These are phyloP conservation scores for Gracilaria gracilis DNA, from an alignment of 23 red algal genomes.

Conservation along the genomic window DNA sequence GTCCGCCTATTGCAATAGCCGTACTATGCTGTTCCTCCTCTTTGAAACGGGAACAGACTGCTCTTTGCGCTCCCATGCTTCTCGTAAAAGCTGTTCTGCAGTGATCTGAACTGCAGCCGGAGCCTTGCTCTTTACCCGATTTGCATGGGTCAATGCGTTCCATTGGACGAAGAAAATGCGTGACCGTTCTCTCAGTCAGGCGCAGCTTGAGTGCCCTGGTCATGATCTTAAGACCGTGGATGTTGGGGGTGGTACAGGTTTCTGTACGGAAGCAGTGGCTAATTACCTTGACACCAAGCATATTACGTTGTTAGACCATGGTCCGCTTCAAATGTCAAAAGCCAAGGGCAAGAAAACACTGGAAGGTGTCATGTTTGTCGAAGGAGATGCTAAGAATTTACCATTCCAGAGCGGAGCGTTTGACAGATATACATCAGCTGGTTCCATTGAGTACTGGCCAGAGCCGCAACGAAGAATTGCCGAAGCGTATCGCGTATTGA, in stretches of 20 bases:
- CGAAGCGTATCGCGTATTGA: slow-evolving; percentile 96
- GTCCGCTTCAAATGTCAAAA: slow-evolving; percentile 93
- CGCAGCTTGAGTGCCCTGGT: slow-evolving; percentile 70
- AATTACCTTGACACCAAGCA: slow-evolving; percentile 82
- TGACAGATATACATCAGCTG: slow-evolving; percentile 91
- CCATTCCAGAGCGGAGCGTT: slow-evolving; percentile 76
- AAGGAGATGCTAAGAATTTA: slow-evolving; percentile 95
- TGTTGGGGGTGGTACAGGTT: slow-evolving; percentile 95
- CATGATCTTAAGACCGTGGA: slow-evolving; percentile 83
- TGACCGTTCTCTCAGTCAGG: slow-evolving; percentile 85
- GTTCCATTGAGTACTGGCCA: slow-evolving; percentile 99
- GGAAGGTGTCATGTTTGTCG: slow-evolving; percentile 80
- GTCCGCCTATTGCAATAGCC: no score
- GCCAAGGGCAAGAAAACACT: slow-evolving; percentile 83
- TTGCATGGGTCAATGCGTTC: slow-evolving; percentile 90
- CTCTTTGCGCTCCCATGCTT: slow-evolving; percentile 87
- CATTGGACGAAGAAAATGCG: slow-evolving; percentile 98
- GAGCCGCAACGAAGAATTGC: slow-evolving; percentile 93
- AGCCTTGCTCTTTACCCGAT: slow-evolving; percentile 87
- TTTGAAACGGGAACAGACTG: slow-evolving; percentile 34
- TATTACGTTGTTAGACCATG: slow-evolving; percentile 90
- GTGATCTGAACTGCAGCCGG: slow-evolving; percentile 87
- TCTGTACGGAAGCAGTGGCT: slow-evolving; percentile 91
- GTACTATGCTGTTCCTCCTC: no score
- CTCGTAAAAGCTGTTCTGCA: slow-evolving; percentile 90